phyloP scores from a whole-genome alignment of 1,284 basidiomycete species.

The Tilletia walkeri region DNA sequence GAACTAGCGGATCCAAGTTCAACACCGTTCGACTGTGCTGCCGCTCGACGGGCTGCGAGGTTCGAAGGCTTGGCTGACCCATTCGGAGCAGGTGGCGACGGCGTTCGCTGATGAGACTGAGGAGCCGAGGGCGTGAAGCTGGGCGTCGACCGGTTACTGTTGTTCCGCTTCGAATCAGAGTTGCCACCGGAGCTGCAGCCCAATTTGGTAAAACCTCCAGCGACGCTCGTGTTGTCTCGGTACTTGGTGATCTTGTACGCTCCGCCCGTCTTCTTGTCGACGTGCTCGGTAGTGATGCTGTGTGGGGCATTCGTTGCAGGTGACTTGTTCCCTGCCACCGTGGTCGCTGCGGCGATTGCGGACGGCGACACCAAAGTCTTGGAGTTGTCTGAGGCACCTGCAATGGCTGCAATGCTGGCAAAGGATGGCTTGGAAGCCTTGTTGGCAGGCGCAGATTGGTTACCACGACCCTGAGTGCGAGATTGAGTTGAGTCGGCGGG shows the following conservation, averaged over 20 bases:
- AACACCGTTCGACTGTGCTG: neutral
- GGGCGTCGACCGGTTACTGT: neutral
- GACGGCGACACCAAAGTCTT: neutral
- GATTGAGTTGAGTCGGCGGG: no score
- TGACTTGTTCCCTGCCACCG: neutral
- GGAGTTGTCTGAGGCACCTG: no score
- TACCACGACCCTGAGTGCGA: no score
- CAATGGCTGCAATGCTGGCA: neutral
- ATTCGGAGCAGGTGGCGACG: neutral
- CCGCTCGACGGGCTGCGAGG: conserved; percentile 13
- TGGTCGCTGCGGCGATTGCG: neutral
- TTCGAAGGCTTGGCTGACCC: conserved; percentile 2
- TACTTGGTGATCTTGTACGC: conserved; percentile 17
- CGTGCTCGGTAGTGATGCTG: conserved; percentile 17
- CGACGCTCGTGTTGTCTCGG: conserved; percentile 16
- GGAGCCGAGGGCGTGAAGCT: neutral
- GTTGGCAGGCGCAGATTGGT: no score
- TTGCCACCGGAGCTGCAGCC: neutral
- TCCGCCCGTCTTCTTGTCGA: conserved; percentile 12
- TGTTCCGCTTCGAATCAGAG: neutral
- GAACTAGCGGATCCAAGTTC: neutral
- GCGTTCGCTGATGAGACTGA: conserved; percentile 4
- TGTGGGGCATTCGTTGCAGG: neutral
- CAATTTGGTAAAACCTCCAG: conserved; percentile 13
- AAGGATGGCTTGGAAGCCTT: neutral